Conservation (phyloP, 1,284 basidiomycete genomes). For the Moesziomyces globuligerus region DNA sequence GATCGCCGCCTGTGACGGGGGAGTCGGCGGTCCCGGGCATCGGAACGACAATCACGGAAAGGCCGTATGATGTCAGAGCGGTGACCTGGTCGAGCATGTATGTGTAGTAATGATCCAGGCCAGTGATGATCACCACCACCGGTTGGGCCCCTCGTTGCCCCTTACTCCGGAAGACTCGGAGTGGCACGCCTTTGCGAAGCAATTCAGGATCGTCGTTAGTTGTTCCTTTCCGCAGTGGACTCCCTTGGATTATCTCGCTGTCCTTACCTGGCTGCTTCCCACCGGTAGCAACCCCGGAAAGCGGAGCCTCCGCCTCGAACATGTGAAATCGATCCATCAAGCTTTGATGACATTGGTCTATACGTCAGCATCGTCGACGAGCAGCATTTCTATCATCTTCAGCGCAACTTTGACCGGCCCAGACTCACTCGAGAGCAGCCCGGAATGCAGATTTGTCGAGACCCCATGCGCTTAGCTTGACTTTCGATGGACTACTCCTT, state of each 20-base stretch:
- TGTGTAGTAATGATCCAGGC: conserved; percentile 46
- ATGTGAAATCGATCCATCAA: conserved; percentile 14
- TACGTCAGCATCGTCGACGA: not conserved
- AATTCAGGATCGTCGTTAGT: not conserved
- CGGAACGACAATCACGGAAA: conserved; percentile 15
- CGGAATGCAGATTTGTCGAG: conserved; percentile 26
- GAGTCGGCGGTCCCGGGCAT: conserved; percentile 50
- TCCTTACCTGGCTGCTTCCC: conserved; percentile 2
- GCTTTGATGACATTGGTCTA: not conserved
- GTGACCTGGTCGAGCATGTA: conserved; percentile 22
- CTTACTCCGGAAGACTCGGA: conserved; percentile 23
- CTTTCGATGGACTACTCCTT: conserved; percentile 18
- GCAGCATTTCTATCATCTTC: not conserved
- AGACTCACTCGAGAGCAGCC: conserved; percentile 17
- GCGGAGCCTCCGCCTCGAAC: not conserved
- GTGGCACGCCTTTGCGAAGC: conserved; percentile 12
- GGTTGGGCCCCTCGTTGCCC: conserved; percentile 11
- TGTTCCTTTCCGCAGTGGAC: too few species aligned
- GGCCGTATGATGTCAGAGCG: conserved; percentile 13
- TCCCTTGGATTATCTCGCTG: too few species aligned
- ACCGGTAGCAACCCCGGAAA: conserved; percentile 2
- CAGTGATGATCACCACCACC: conserved; percentile 39
- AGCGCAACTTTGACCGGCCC: not conserved
- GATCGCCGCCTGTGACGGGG: conserved; percentile 29
- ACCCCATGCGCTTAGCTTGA: conserved; percentile 33